A percentile compares a stretch with the other conserved stretches of the same genome.
Conservation (phyloP, 805 yeast genomes). For the Saccharomycopsis malanga region DNA sequence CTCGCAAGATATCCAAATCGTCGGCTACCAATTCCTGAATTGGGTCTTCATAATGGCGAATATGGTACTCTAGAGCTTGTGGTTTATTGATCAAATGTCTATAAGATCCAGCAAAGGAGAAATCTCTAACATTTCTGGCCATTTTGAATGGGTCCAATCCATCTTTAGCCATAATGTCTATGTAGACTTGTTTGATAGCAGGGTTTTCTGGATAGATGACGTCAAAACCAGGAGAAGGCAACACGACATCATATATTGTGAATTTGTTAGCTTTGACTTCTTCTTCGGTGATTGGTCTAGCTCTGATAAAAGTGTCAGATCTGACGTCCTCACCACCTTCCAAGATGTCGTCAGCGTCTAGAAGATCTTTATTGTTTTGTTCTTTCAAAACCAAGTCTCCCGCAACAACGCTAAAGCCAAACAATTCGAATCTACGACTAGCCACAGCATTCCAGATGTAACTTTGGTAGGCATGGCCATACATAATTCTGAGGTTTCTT, state of each 20-base stretch:
- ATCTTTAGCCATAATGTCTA: constrained; percentile 69
- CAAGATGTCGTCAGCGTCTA: constrained; percentile 32
- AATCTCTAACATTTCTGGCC: constrained; percentile 81
- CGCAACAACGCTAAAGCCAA: constrained; percentile 60
- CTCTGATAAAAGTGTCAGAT: constrained; percentile 50
- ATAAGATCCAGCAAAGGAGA: constrained; percentile 87
- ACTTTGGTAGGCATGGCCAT: constrained; percentile 96
- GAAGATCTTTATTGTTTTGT: constrained; percentile 23
- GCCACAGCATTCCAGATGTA: constrained; percentile 90
- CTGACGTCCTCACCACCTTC: constrained; percentile 69
- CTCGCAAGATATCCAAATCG: constrained; percentile 55
- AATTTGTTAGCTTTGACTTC: constrained; percentile 55
- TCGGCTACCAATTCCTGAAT: constrained; percentile 71
- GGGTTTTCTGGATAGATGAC: constrained; percentile 75
- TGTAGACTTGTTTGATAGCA: constrained; percentile 52
- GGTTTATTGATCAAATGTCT: constrained; percentile 68
- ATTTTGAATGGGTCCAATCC: constrained; percentile 78
- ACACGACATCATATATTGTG: constrained; percentile 73
- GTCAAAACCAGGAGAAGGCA: constrained; percentile 97
- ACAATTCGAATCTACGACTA: constrained; percentile 62
- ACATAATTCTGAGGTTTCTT: constrained; percentile 86
- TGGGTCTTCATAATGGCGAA: constrained; percentile 55
- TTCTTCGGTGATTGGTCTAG: constrained; percentile 65
- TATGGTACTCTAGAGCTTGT: constrained; percentile 49
- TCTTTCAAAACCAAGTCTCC: constrained; percentile 71